Evolutionary conservation across 23 red algal species (phyloP).

Genomic region (Rhodosorus marinus): DNA sequence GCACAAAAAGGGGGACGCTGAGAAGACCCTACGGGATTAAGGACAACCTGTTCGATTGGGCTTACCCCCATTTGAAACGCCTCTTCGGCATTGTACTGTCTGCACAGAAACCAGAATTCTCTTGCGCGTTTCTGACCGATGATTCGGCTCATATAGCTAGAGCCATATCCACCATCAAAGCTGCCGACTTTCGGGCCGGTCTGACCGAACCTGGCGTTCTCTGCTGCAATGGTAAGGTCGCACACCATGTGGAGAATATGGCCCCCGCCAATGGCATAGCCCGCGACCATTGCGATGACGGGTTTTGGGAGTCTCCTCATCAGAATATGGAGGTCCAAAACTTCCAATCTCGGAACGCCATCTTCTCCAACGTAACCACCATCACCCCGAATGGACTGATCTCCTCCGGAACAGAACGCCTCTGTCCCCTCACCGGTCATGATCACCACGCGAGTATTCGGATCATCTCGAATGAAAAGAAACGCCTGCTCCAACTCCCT

Average conservation of each 20-base stretch:
- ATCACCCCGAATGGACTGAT: constrained; percentile 37
- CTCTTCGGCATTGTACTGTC: constrained; percentile 36
- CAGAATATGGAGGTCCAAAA: constrained; percentile 54
- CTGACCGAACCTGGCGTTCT: constrained; percentile 81
- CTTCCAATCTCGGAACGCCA: constrained; percentile 38
- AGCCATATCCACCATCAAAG: constrained; percentile 76
- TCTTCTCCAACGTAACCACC: constrained; percentile 36
- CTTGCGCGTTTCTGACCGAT: constrained; percentile 82
- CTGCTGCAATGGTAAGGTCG: constrained; percentile 72
- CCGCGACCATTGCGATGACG: constrained; percentile 75
- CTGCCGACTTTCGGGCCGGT: constrained; percentile 64
- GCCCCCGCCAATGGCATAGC: constrained; percentile 85
- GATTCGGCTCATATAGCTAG: constrained; percentile 38
- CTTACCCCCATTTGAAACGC: constrained; percentile 45
- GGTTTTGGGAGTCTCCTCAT: constrained; percentile 67
- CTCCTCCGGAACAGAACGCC: constrained; percentile 55
- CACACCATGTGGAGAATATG: constrained; percentile 80
- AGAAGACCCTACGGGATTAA: not conserved
- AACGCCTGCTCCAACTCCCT: constrained; percentile 38
- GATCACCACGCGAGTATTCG: constrained; percentile 31
- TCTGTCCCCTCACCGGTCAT: constrained; percentile 36
- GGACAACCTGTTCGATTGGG: too few species aligned
- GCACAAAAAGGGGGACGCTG: not conserved
- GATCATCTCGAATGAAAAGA: constrained; percentile 13
- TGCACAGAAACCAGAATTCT: constrained; percentile 75